Evolutionary conservation across 176 grass and related monocot species (phyloP).

Genomic region (Carex littledalei): DNA sequence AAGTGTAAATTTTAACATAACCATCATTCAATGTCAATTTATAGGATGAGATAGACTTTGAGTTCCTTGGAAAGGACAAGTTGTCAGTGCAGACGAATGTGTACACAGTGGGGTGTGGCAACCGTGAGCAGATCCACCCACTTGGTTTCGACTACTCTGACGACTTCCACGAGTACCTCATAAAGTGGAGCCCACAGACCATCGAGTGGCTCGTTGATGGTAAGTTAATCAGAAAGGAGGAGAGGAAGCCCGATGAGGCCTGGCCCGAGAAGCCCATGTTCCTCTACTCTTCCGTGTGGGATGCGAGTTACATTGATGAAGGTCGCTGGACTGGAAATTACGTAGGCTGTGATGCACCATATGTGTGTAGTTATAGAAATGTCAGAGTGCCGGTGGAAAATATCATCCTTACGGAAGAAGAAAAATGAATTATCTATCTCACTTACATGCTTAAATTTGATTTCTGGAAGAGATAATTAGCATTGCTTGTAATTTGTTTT

Average conservation of each 20-base stretch:
- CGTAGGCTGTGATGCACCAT: conserved; percentile 48
- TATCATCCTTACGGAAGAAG: not conserved
- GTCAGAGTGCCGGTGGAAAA: conserved; percentile 38
- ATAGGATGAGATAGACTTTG: conserved; percentile 78
- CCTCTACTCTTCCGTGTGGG: conserved; percentile 70
- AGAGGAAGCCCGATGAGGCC: conserved; percentile 30
- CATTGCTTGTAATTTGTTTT: not conserved
- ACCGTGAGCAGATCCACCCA: conserved; percentile 44
- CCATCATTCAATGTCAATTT: not conserved
- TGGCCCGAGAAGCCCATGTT: conserved; percentile 79
- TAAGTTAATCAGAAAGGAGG: conserved; percentile 39
- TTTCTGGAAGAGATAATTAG: not conserved
- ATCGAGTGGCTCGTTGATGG: conserved; percentile 73
- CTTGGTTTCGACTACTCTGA: conserved; percentile 52
- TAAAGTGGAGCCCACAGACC: conserved; percentile 34
- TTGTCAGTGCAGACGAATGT: conserved; percentile 63
- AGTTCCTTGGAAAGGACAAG: conserved; percentile 66
- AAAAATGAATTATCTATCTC: conserved; percentile 20
- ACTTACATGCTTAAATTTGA: conserved; percentile 7
- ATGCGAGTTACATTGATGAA: conserved; percentile 46
- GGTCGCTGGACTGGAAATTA: conserved; percentile 59
- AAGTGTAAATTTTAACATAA: not conserved
- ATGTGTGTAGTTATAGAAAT: conserved; percentile 57
- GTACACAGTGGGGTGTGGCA: conserved; percentile 34
- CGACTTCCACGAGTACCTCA: conserved; percentile 60